A percentile compares a stretch with the other conserved stretches of the same genome.
phyloP scores from a whole-genome alignment of 2,329 filamentous ascomycete species.

The Colletotrichum echinochloae region DNA sequence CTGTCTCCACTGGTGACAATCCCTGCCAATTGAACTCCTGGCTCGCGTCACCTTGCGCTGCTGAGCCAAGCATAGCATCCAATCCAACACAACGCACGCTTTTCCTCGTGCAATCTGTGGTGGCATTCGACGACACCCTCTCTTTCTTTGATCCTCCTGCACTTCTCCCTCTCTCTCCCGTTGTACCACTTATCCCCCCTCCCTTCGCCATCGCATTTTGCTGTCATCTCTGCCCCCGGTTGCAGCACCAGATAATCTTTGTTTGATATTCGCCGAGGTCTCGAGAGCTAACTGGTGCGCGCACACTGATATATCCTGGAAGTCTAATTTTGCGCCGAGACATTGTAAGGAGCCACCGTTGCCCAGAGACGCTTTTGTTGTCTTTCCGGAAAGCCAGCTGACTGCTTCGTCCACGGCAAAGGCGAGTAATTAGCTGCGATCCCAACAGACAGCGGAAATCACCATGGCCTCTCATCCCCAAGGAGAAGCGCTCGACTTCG shows the following conservation, averaged over 20 bases:
- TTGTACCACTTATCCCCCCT: neutral
- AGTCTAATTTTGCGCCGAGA: conserved; percentile 36
- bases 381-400: conserved; percentile 18
- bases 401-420: conserved; percentile 26
- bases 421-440: conserved; percentile 48
- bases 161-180: neutral
- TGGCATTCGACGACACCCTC: conserved; percentile 35
- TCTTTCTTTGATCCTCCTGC: conserved; percentile 10
- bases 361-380: conserved; percentile 4
- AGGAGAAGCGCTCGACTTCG: conserved; percentile 47
- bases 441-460: neutral
- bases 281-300: conserved; percentile 23
- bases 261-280: conserved; percentile 26
- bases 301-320: conserved; percentile 27
- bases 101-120: conserved; percentile 35
- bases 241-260: conserved; percentile 23
- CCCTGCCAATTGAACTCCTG: conserved; percentile 35
- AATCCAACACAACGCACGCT: conserved; percentile 25
- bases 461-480: conserved; percentile 44
- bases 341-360: conserved; percentile 34
- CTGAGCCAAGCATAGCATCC: conserved; percentile 26
- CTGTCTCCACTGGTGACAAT: conserved; percentile 19
- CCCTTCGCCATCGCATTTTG: neutral
- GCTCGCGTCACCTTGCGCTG: conserved; percentile 35
- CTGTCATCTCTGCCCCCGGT: neutral